Evolutionary conservation across 1,284 basidiomycete genomes (phyloP), one percentile per base, ranked within the genome.

Genomic region (Cutaneotrichosporon cutaneum): DNA sequence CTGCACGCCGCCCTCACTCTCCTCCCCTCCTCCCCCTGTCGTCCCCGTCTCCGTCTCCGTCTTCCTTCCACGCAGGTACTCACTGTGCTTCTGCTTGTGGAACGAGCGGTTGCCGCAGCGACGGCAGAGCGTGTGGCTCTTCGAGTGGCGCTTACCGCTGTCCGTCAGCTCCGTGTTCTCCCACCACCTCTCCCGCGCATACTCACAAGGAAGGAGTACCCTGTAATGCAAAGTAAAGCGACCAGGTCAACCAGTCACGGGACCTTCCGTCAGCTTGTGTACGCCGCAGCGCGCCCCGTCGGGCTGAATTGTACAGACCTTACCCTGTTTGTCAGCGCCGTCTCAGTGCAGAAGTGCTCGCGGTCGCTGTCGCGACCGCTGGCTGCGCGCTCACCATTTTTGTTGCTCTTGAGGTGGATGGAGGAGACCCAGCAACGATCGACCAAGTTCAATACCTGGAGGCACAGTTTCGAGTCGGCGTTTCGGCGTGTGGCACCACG

Each of bases 71-170:
- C n/a, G n/a, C n/a, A n/a, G 18, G 3, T 24, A 84, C 89, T 73
- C 67, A 94, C 92, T 89, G 86, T 96, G 93, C 86, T 97, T 90
- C 83, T 97, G 94, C 82, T 87, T 89, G 87, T 97, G 94, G 86
- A 96, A 94, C 47, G 92, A 85, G 68, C 93, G 88, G 81, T 87
- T 85, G 73, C 92, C 92, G 83, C 94, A 97, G 77, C 94, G 90
- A 79, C 92, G 86, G 86, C 93, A 96, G 75, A 95, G 87, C 66
- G 94, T 96, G 87, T 98, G 95, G 77, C 92, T 89, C 87, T 99
- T 99, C 76, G 92, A 92, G 88, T 96, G 94, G 81, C 90, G 86
- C 86, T 94, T 94, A 92, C 92, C 92, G 81, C 78, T 81, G 63
- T 48, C 30, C 22, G 61, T 62, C 58, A 66, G 64, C 64, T 30